Conservation (phyloP, 148 eudicot species). For the Cornus florida region DNA sequence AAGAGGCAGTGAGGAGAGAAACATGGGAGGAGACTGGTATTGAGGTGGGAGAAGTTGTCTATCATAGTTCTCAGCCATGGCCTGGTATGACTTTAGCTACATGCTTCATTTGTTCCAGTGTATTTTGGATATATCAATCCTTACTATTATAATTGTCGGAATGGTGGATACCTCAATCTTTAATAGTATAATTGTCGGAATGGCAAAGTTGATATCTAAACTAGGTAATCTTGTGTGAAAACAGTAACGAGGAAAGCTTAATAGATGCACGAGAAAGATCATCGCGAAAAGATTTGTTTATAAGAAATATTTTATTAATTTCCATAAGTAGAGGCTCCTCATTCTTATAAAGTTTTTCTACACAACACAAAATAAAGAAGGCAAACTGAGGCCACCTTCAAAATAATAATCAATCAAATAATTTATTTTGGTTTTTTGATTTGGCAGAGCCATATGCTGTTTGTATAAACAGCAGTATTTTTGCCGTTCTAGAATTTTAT, state of each 20-base stretch:
- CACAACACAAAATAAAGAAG: not conserved
- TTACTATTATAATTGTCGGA: no score
- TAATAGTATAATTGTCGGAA: no score
- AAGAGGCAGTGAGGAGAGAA: slow-evolving; percentile 98
- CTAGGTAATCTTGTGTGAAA: no score
- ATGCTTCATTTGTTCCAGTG: not conserved
- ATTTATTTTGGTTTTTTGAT: not conserved
- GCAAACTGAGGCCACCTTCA: not conserved
- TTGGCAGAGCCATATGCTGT: not conserved
- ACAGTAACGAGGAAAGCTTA: no score
- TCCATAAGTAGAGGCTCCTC: not conserved
- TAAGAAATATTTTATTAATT: not conserved
- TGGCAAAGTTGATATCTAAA: no score
- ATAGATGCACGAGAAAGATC: no score
- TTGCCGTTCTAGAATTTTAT: not conserved
- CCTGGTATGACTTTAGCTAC: slow-evolving; percentile 52
- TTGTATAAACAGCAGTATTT: not conserved
- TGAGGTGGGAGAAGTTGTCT: slow-evolving; percentile 89
- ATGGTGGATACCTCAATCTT: not conserved
- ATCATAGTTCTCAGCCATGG: slow-evolving; percentile 99
- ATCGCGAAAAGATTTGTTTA: no score
- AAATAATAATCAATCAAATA: not conserved
- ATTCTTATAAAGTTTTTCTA: not conserved
- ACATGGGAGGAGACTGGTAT: slow-evolving; percentile 97
- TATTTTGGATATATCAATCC: not conserved